Evolutionary conservation across 768 basidiomycete species (phyloP).

Genomic region (Trametes cinnabarina): DNA sequence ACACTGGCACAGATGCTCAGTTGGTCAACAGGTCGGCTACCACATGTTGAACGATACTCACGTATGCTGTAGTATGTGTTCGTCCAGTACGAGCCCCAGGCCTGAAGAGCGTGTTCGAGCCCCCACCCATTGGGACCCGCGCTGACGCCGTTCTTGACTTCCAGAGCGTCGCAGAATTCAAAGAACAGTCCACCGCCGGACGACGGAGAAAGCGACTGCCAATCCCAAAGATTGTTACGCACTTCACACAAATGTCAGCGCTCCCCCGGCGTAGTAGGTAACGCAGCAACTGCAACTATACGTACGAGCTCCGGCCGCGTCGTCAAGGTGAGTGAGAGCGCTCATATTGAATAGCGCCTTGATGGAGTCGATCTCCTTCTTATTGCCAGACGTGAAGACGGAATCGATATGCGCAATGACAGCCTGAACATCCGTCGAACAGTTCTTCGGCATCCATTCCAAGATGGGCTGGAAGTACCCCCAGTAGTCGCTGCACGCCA

Average conservation of each 20-base stretch:
- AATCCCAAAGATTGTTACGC: conserved; percentile 58
- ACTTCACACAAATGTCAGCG: conserved; percentile 22
- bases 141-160: conserved; percentile 54
- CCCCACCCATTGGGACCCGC: conserved; percentile 60
- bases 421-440: conserved; percentile 67
- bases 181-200: conserved; percentile 49
- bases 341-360: conserved; percentile 60
- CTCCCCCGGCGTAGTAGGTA: background rate
- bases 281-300: conserved; percentile 3
- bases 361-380: conserved; percentile 47
- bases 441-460: conserved; percentile 66
- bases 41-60: conserved; percentile 31
- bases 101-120: conserved; percentile 52
- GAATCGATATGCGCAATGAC: conserved; percentile 62
- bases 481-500: conserved; percentile 52
- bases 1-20: conserved; percentile 41
- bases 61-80: conserved; percentile 41
- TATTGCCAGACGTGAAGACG: conserved; percentile 47
- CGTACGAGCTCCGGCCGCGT: conserved; percentile 59
- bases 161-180: conserved; percentile 65
- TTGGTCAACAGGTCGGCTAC: background rate
- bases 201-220: conserved; percentile 60
- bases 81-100: conserved; percentile 63
- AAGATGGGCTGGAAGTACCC: conserved; percentile 72
- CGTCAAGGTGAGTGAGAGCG: conserved; percentile 55